A percentile compares a stretch with the other conserved stretches of the same genome.
phyloP scores from a whole-genome alignment of 441 rosid genomes.

The Erodium texanum region DNA sequence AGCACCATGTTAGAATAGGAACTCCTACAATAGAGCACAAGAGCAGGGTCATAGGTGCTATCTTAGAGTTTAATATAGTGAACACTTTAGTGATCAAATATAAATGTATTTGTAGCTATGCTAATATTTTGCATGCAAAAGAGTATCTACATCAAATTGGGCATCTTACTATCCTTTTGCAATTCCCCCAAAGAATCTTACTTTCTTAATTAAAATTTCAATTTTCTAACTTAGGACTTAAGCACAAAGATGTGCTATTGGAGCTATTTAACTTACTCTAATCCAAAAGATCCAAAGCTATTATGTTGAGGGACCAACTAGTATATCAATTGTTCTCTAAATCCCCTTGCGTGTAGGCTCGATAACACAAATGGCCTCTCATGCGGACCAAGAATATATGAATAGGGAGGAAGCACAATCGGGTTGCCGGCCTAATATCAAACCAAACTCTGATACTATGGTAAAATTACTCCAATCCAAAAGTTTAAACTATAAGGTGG shows the following conservation, averaged over 20 bases:
- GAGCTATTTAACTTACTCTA: background rate
- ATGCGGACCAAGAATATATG: background rate
- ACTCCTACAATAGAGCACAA: background rate
- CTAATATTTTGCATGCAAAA: constrained; percentile 3
- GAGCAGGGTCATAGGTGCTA: background rate
- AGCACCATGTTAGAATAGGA: constrained; percentile 2
- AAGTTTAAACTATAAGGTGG: too few species aligned
- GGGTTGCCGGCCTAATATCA: too few species aligned
- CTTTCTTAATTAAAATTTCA: background rate
- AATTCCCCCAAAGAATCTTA: constrained; percentile 6
- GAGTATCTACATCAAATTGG: background rate
- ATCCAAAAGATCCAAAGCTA: too few species aligned
- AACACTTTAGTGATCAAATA: background rate
- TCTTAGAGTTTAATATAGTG: background rate
- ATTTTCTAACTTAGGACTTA: background rate
- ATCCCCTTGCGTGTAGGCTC: too few species aligned
- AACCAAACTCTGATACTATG: too few species aligned
- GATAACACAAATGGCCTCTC: background rate
- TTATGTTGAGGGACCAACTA: too few species aligned
- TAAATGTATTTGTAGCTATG: background rate
- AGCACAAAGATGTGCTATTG: background rate
- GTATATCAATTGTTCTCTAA: too few species aligned
- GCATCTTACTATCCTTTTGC: background rate
- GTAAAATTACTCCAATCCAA: too few species aligned
- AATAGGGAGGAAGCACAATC: too few species aligned